Evolutionary conservation across 345 rosid species (phyloP).

Genomic region (Adansonia digitata): DNA sequence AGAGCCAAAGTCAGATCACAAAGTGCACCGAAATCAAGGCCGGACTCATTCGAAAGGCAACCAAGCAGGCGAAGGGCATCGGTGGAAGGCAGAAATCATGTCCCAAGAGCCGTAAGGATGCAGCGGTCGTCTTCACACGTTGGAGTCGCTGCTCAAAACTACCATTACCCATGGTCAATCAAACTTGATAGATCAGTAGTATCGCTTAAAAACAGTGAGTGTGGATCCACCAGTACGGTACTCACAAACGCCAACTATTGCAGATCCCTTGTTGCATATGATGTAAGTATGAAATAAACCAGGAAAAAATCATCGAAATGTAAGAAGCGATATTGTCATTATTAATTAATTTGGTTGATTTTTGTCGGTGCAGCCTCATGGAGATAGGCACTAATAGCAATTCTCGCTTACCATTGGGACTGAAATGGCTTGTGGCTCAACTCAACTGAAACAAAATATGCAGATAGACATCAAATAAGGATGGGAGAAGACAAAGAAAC

Average conservation of each 20-base stretch:
- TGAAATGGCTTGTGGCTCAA: too few relatives aligned
- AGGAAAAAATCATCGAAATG: background rate
- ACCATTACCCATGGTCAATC: conserved; percentile 66
- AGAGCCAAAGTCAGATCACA: conserved; percentile 74
- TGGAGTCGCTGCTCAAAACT: conserved; percentile 51
- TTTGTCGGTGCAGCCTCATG: conserved; percentile 26
- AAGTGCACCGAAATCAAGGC: conserved; percentile 76
- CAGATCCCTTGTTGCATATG: conserved; percentile 47
- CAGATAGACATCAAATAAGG: background rate
- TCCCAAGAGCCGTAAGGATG: conserved; percentile 72
- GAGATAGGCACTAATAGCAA: conserved; percentile 21
- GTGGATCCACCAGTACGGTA: conserved; percentile 77
- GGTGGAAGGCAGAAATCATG: conserved; percentile 57
- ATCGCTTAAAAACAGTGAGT: conserved; percentile 73
- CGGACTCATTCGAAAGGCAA: conserved; percentile 67
- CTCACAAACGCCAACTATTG: conserved; percentile 65
- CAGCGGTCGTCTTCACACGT: conserved; percentile 84
- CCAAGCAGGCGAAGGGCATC: conserved; percentile 57
- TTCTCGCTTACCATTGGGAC: background rate
- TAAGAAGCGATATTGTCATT: background rate
- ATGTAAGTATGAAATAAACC: conserved; percentile 28
- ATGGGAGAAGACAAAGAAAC: conserved; percentile 7
- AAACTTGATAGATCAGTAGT: conserved; percentile 73
- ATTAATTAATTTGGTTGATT: background rate
- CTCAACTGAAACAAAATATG: too few relatives aligned